Evolutionary conservation across 345 rosid species (phyloP).

Genomic region (Populus simonii): DNA sequence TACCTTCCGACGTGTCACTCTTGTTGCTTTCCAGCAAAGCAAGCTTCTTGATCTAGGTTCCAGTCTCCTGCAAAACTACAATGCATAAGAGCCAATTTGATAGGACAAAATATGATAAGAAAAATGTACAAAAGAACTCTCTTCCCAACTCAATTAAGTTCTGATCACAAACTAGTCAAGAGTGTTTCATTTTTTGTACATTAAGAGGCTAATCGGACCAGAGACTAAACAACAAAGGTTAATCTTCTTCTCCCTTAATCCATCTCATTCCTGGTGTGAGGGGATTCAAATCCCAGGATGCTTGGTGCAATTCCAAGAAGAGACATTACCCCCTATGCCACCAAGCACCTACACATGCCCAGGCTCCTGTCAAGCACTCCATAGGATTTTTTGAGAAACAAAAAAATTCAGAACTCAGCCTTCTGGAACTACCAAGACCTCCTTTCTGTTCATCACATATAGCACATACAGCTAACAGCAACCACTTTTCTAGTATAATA

Average conservation of each 20-base stretch:
- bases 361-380: not conserved
- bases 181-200: not conserved
- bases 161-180: not conserved
- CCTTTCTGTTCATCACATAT: not conserved
- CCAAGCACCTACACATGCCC: not conserved
- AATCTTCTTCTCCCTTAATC: not conserved
- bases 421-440: not conserved
- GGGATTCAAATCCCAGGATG: not conserved
- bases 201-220: not conserved
- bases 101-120: not conserved
- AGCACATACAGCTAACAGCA: not conserved
- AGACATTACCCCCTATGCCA: not conserved
- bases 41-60: conserved; percentile 86
- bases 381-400: not conserved
- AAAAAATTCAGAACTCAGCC: not conserved
- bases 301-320: not conserved
- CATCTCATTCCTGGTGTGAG: not conserved
- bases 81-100: conserved; percentile 7
- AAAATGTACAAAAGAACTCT: not conserved
- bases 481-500: not conserved
- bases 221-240: not conserved
- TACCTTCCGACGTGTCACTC: conserved; percentile 73
- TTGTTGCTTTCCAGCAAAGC: conserved; percentile 83
- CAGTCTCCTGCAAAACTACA: conserved; percentile 60
- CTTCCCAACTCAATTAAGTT: not conserved